Evolutionary conservation across 352 stramenopile species (phyloP), one percentile per base, ranked within the genome.

Genomic region (Pythium dissimile): DNA sequence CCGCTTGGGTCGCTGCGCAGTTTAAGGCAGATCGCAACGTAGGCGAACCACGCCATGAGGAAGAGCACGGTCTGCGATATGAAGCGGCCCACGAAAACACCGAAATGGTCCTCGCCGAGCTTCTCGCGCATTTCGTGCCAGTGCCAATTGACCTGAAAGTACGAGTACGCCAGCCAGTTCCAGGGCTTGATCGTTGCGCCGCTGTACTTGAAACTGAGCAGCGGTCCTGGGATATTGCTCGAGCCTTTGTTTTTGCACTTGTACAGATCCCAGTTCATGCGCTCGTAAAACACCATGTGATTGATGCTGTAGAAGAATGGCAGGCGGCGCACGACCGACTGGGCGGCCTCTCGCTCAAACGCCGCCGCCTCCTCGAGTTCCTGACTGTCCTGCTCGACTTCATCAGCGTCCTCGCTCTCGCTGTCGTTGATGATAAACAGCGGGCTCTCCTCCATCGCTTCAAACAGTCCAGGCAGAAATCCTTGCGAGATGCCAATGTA

Each of bases 301-400:
- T 92, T 92, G 63, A 92, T 88, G 44, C 77, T 89, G 68, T 91
- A 92, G 66, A 86, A 89, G 55, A 92, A 92, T 38, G 80, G 83
- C 58, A 92, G 62, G 15, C 80, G 78, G 35, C 83, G 73, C 20
- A 89, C 82, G 26, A 89, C 73, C 12, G 75, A 86, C 28, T 71
- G 66, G 30, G 72, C 46, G 63, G 51, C 49, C 20, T 69, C 57
- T 1, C 37, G 35, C 26, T 69, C 57, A 38, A 69, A 71, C 34
- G 34, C 50, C 26, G 54, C 57, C 26, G 73, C 60, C 18, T 73
- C 65, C 0, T 61, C 66, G 28, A 71, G 58, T 16, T 66, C 49
- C 8, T 51, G 18, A 2, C 21, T 37, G 42, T 66, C 49, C 24
- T 52, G 44, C 1, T 82, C 66, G 1, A 53, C 60, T 24, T 39